Evolutionary conservation across 371 early-diverging fungal genomes (phyloP).

Genomic region (Apophysomyces elegans): DNA sequence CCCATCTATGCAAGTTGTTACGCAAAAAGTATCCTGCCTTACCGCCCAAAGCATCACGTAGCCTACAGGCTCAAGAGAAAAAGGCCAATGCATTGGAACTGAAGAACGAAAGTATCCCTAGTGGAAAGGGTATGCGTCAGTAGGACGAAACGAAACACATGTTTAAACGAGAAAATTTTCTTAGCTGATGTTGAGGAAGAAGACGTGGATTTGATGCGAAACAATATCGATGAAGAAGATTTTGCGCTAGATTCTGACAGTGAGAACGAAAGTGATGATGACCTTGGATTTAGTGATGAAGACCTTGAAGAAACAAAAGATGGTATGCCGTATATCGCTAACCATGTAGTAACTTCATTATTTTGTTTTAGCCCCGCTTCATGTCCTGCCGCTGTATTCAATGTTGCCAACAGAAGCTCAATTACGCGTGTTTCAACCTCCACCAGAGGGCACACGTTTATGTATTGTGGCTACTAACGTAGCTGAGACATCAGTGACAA

Average conservation of each 20-base stretch:
- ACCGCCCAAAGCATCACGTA: conserved; percentile 36
- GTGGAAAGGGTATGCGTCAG: conserved; percentile 38
- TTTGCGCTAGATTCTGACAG: conserved; percentile 52
- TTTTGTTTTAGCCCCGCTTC: conserved; percentile 53
- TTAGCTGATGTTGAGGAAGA: conserved; percentile 63
- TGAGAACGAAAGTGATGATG: conserved; percentile 34
- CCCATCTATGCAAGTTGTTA: conserved; percentile 73
- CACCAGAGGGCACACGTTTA: conserved; percentile 89
- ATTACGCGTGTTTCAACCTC: conserved; percentile 85
- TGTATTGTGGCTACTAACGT: conserved; percentile 99
- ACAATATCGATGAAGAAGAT: conserved; percentile 59
- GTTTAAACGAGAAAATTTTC: background rate
- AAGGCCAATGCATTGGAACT: conserved; percentile 39
- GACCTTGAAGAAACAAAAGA: conserved; percentile 40
- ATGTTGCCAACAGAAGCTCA: conserved; percentile 89
- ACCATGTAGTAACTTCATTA: background rate
- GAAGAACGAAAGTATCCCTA: conserved; percentile 31
- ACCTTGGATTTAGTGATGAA: conserved; percentile 49
- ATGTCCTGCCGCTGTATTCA: conserved; percentile 94
- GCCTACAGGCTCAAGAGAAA: conserved; percentile 35
- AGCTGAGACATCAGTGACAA: conserved; percentile 99
- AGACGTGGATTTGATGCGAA: conserved; percentile 63
- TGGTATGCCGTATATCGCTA: conserved; percentile 20
- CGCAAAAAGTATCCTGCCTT: conserved; percentile 67
- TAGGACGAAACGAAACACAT: background rate